phyloP scores from a whole-genome alignment of 257 asterid species.

The Lantana camara region DNA sequence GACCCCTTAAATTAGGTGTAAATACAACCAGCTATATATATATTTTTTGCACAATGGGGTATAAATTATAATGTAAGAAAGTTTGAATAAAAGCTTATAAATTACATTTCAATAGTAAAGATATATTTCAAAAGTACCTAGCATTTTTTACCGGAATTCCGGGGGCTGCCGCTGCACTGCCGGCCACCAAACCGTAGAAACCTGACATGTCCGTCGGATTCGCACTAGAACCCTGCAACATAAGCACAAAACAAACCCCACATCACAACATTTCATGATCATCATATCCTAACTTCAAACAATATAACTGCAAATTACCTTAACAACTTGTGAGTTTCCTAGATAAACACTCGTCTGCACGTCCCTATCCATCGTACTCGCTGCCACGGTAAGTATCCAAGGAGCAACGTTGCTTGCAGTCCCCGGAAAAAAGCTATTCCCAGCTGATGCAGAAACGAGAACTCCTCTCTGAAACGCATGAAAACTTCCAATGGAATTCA shows the following conservation, averaged over 20 bases:
- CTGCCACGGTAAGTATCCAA: conserved; percentile 58
- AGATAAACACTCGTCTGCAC: conserved; percentile 39
- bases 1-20: no score
- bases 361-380: conserved; percentile 55
- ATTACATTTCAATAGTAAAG: no score
- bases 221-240: conserved; percentile 52
- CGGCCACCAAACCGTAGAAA: conserved; percentile 43
- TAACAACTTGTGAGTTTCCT: conserved; percentile 45
- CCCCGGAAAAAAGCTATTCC: conserved; percentile 41
- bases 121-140: no score
- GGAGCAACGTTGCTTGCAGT: conserved; percentile 47
- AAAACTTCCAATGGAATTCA: conserved; percentile 43
- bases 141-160: conserved; percentile 49
- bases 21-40: no score
- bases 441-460: conserved; percentile 48
- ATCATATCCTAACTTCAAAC: not conserved
- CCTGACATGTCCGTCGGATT: conserved; percentile 44
- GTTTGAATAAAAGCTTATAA: no score
- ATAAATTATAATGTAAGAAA: no score
- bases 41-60: no score
- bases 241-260: not conserved
- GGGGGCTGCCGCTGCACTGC: conserved; percentile 51
- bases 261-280: conserved; percentile 16
- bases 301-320: conserved; percentile 27
- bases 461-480: conserved; percentile 53